Conservation (phyloP, 2,329 filamentous ascomycete species). For the Neocucurbitaria cava region DNA sequence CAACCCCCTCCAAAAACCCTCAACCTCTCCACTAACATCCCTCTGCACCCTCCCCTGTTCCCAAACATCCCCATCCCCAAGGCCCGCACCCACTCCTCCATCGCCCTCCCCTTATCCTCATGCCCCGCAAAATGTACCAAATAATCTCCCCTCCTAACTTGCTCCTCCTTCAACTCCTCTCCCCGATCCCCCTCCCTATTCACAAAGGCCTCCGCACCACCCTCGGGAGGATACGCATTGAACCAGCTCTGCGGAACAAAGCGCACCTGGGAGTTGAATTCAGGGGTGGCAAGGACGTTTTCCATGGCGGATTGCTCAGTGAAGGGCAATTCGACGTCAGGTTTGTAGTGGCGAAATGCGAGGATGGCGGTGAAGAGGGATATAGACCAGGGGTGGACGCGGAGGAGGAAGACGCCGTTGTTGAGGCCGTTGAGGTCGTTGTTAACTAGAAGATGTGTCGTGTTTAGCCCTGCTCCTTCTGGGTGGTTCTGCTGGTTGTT, state of each 20-base stretch:
- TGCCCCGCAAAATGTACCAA: constrained; percentile 55
- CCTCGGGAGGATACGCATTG: constrained; percentile 52
- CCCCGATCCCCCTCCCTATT: constrained; percentile 41
- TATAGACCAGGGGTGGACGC: constrained; percentile 50
- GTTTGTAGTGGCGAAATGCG: constrained; percentile 49
- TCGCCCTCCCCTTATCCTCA: constrained; percentile 39
- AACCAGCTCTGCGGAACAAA: constrained; percentile 54
- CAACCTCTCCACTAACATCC: constrained; percentile 32
- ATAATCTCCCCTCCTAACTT: constrained; percentile 51
- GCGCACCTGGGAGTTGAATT: constrained; percentile 43
- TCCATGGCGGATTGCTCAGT: constrained; percentile 54
- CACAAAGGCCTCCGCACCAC: constrained; percentile 22
- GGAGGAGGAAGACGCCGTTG: constrained; percentile 53
- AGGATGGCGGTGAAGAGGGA: constrained; percentile 50
- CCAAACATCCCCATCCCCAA: constrained; percentile 30
- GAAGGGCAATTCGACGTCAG: constrained; percentile 44
- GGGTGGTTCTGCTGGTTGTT: background rate
- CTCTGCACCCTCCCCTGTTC: constrained; percentile 29
- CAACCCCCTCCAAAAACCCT: constrained; percentile 24
- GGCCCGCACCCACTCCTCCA: constrained; percentile 44
- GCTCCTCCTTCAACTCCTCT: constrained; percentile 44
- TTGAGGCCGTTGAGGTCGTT: constrained; percentile 54
- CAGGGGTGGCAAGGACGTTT: constrained; percentile 41
- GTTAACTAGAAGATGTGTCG: constrained; percentile 46
- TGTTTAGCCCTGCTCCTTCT: constrained; percentile 3